Evolutionary conservation across 2,329 filamentous ascomycete genomes (phyloP).

Genomic region (Cercospora brassicicola): DNA sequence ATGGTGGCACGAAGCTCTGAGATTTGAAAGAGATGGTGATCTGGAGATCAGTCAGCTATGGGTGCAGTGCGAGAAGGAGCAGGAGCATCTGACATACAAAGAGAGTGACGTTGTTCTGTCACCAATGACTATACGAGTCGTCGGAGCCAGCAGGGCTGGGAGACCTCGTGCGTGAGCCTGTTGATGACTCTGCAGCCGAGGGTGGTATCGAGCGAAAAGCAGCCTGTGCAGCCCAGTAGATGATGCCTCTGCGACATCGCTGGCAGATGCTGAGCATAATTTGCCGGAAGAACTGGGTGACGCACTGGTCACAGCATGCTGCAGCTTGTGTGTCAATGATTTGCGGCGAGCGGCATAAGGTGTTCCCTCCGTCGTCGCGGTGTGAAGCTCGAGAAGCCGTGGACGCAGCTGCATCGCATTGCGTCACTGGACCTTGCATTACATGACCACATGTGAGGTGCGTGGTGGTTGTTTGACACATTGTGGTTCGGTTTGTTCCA

Average conservation of each 20-base stretch:
- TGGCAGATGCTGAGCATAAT: conserved; percentile 21
- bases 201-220: conserved; percentile 7
- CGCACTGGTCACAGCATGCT: conserved; percentile 26
- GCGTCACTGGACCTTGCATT: conserved; percentile 19
- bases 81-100: not conserved
- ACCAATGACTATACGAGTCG: conserved; percentile 2
- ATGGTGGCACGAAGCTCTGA: conserved; percentile 32
- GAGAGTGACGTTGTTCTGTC: not conserved
- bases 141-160: not conserved
- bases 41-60: not conserved
- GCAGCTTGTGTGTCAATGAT: conserved; percentile 17
- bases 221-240: conserved; percentile 18
- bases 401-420: conserved; percentile 16
- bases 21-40: not conserved
- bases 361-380: conserved; percentile 17
- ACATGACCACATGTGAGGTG: conserved; percentile 26
- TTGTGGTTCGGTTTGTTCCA: not conserved
- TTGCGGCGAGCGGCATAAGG: conserved; percentile 16
- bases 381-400: conserved; percentile 8
- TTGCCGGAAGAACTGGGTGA: conserved; percentile 18
- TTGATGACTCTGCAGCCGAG: no score
- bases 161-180: no score
- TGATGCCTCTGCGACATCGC: conserved; percentile 17
- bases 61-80: not conserved
- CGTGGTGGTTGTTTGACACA: conserved; percentile 26